These are phyloP conservation scores for Stereum hirsutum DNA, from an alignment of 1,284 basidiomycete species.

Conservation along the genomic window DNA sequence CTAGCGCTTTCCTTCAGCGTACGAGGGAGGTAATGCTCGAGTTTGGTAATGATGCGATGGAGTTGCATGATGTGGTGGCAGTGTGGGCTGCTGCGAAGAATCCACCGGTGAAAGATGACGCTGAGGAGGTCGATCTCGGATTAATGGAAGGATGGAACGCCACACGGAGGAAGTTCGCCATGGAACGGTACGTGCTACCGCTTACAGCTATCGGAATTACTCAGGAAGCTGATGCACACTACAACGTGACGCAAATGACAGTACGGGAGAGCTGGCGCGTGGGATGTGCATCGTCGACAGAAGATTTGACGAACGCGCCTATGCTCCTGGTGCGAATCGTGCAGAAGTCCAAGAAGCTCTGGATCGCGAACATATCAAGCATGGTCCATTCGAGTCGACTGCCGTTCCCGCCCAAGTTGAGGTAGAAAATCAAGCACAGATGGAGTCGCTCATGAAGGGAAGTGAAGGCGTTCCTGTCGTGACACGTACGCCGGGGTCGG, in stretches of 20 bases:
- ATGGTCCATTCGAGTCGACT: slow-evolving; percentile 36
- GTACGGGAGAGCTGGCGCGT: slow-evolving; percentile 47
- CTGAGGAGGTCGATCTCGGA: slow-evolving; percentile 15
- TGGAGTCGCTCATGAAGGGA: slow-evolving; percentile 12
- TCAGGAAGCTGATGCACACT: no score
- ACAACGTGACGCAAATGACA: slow-evolving; percentile 11
- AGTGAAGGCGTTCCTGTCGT: slow-evolving; percentile 53
- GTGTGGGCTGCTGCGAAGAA: slow-evolving; percentile 75
- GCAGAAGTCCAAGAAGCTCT: slow-evolving; percentile 48
- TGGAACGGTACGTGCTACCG: slow-evolving; percentile 50
- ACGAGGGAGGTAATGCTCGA: slow-evolving; percentile 63
- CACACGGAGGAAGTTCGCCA: slow-evolving; percentile 45
- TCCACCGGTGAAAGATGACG: slow-evolving; percentile 32
- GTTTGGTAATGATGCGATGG: slow-evolving; percentile 76
- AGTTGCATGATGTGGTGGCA: slow-evolving; percentile 77
- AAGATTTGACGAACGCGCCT: slow-evolving; percentile 45
- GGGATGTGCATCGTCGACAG: slow-evolving; percentile 73
- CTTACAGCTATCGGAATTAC: no score
- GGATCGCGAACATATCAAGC: slow-evolving; percentile 25
- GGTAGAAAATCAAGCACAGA: slow-evolving; percentile 25
- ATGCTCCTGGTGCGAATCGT: slow-evolving; percentile 54
- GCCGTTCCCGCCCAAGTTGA: slow-evolving; percentile 47
- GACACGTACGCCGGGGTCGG: slow-evolving; percentile 47
- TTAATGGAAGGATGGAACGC: slow-evolving; percentile 44
- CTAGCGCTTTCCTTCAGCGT: slow-evolving; percentile 69